phyloP scores from a whole-genome alignment of 192 early-diverging fungal genomes.

The Lobosporangium transversale region DNA sequence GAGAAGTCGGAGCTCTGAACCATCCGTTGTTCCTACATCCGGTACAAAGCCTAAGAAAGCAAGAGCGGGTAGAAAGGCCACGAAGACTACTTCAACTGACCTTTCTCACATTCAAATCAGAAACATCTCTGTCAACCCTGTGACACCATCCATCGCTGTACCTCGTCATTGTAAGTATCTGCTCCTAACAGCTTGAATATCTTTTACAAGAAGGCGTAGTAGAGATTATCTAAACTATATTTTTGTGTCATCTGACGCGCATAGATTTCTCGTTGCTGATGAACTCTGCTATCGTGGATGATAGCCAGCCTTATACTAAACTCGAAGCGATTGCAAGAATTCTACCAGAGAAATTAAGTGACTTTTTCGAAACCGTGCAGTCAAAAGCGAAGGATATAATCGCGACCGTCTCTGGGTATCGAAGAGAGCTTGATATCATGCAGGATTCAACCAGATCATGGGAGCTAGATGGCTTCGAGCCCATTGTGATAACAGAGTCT shows the following conservation, averaged over 20 bases:
- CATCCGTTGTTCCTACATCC: no score
- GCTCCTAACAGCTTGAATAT: neutral
- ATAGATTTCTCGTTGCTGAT: constrained; percentile 31
- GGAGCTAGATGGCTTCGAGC: constrained; percentile 1
- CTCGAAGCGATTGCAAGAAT: constrained; percentile 12
- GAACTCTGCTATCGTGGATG: constrained; percentile 25
- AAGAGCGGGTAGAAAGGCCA: neutral
- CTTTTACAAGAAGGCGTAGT: neutral
- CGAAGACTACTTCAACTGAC: neutral
- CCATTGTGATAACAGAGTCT: constrained; percentile 12
- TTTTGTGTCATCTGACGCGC: neutral
- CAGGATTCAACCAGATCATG: neutral
- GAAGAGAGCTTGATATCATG: constrained; percentile 1
- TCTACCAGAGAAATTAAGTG: constrained; percentile 16
- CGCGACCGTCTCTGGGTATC: constrained; percentile 1
- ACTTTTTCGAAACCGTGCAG: constrained; percentile 28
- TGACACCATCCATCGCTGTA: constrained; percentile 5
- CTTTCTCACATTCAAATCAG: constrained; percentile 30
- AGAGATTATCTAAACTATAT: neutral
- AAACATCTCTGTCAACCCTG: constrained; percentile 40
- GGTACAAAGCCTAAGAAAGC: neutral
- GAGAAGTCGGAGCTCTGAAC: no score
- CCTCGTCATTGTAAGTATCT: constrained; percentile 14
- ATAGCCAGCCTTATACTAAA: constrained; percentile 30
- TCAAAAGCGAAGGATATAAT: constrained; percentile 12